phyloP scores from a whole-genome alignment of 116 monocot species.

The Zostera marina region DNA sequence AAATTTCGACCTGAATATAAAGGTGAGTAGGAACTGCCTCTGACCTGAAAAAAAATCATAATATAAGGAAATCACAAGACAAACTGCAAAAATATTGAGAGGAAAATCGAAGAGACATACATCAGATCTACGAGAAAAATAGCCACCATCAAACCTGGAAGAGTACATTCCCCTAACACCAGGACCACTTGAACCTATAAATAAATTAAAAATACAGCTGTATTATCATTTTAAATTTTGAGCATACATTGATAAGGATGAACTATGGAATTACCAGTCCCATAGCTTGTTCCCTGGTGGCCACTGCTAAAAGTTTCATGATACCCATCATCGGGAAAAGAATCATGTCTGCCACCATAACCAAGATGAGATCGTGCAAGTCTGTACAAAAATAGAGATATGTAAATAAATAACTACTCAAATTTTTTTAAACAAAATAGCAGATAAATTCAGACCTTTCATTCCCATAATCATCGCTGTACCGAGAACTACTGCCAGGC shows the following conservation, averaged over 20 bases:
- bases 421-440: too few relatives aligned
- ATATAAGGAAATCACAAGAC: background rate
- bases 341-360: conserved; percentile 46
- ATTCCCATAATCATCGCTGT: conserved; percentile 48
- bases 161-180: conserved; percentile 77
- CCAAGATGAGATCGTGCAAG: conserved; percentile 44
- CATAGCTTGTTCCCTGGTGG: conserved; percentile 46
- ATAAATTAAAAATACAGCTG: background rate
- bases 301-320: conserved; percentile 46
- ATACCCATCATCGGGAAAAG: conserved; percentile 44
- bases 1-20: conserved; percentile 66
- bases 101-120: conserved; percentile 18
- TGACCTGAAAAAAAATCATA: conserved; percentile 29
- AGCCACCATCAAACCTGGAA: conserved; percentile 38
- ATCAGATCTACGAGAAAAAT: conserved; percentile 69
- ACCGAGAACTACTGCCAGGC: conserved; percentile 17
- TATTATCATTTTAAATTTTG: background rate
- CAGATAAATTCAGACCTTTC: conserved; percentile 34
- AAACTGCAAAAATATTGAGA: background rate
- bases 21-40: conserved; percentile 70
- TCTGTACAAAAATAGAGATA: conserved; percentile 16
- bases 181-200: conserved; percentile 43
- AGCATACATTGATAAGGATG: too few relatives aligned
- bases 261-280: background rate
- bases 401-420: too few relatives aligned